A percentile compares a stretch with the other conserved stretches of the same genome.
Evolutionary conservation across 306 rosid genomes (phyloP).

Genomic region (Trifolium subterraneum): DNA sequence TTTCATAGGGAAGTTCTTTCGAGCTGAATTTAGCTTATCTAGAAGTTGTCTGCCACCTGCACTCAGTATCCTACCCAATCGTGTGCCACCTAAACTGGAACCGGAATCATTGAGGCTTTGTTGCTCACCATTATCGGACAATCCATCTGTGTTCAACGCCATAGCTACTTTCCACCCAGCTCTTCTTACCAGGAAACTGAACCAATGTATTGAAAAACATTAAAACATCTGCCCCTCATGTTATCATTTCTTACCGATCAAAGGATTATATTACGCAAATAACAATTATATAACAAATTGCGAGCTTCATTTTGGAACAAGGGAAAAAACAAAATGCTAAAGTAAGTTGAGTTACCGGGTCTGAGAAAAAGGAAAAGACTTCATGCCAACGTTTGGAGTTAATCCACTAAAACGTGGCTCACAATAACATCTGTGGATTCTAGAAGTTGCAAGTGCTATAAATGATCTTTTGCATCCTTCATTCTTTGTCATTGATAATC

Average conservation of each 20-base stretch:
- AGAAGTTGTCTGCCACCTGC: slow-evolving; percentile 87
- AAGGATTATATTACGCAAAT: slow-evolving; percentile 21
- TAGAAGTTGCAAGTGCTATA: slow-evolving; percentile 48
- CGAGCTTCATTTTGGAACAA: slow-evolving; percentile 3
- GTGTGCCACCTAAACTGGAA: slow-evolving; percentile 74
- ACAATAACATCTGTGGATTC: slow-evolving; percentile 48
- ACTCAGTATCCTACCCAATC: slow-evolving; percentile 85
- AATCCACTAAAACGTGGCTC: slow-evolving; percentile 46
- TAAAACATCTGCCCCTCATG: slow-evolving; percentile 6
- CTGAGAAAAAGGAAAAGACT: slow-evolving; percentile 51
- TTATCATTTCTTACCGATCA: neutral
- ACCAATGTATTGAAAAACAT: slow-evolving; percentile 40
- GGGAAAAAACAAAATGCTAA: slow-evolving; percentile 6
- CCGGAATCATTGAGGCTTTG: slow-evolving; percentile 57
- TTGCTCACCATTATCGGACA: slow-evolving; percentile 68
- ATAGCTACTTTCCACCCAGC: slow-evolving; percentile 64
- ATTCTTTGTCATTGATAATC: slow-evolving; percentile 52
- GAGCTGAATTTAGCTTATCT: slow-evolving; percentile 78
- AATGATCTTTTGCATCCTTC: slow-evolving; percentile 44
- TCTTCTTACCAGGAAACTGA: slow-evolving; percentile 67
- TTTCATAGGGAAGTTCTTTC: slow-evolving; percentile 90
- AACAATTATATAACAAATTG: slow-evolving; percentile 7
- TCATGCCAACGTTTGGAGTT: slow-evolving; percentile 45
- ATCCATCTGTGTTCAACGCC: slow-evolving; percentile 85
- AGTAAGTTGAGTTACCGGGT: slow-evolving; percentile 49